Evolutionary conservation across 495 filamentous ascomycete species (phyloP).

Genomic region (Sabuloglossum arenarium): DNA sequence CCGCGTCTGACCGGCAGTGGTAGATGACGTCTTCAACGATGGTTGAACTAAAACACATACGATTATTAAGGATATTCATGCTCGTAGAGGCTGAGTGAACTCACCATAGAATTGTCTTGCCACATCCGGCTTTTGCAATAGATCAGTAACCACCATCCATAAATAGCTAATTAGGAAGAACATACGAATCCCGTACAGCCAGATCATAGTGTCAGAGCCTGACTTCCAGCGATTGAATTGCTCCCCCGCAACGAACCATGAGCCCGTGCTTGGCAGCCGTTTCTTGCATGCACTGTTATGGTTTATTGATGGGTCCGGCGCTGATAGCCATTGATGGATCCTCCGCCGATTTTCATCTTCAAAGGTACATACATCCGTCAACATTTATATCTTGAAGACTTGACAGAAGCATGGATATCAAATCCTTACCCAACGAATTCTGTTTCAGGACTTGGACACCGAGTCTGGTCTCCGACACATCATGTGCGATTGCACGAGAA

Average conservation of each 20-base stretch:
- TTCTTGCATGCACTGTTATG: background rate
- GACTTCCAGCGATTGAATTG: slow-evolving; percentile 7
- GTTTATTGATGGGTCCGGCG: background rate
- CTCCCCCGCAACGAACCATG: slow-evolving; percentile 8
- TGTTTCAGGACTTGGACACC: too few species aligned
- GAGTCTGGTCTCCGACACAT: too few species aligned
- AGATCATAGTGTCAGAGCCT: slow-evolving; percentile 5
- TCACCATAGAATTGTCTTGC: slow-evolving; percentile 9
- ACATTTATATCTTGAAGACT: too few species aligned
- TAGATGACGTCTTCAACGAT: background rate
- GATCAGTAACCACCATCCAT: background rate
- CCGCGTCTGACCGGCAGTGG: background rate
- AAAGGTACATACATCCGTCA: too few species aligned
- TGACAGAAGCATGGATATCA: too few species aligned
- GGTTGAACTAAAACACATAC: slow-evolving; percentile 1
- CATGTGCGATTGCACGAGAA: too few species aligned
- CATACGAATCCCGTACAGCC: slow-evolving; percentile 13
- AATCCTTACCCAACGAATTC: too few species aligned
- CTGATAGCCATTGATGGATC: background rate
- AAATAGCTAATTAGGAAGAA: background rate
- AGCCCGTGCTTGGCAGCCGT: slow-evolving; percentile 6
- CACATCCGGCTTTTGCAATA: slow-evolving; percentile 6
- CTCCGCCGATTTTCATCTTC: background rate
- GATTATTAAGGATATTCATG: background rate
- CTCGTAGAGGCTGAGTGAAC: background rate